A percentile compares a stretch with the other conserved stretches of the same genome.
phyloP scores from a whole-genome alignment of 371 early-diverging fungal species.

The Cokeromyces recurvatus region DNA sequence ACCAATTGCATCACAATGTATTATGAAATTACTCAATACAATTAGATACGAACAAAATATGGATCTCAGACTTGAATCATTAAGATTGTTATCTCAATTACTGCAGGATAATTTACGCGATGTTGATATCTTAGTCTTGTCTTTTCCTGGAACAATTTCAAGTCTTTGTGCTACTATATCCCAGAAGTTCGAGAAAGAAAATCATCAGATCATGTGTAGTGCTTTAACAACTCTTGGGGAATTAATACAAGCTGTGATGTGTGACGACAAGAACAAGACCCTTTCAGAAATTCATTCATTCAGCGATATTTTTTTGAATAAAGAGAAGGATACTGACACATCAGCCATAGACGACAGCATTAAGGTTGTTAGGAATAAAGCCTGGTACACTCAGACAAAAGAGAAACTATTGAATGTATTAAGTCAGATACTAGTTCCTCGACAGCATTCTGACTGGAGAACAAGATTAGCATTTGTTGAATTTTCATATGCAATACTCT shows the following conservation, averaged over 20 bases:
- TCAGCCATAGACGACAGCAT: background rate
- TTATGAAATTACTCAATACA: slow-evolving; percentile 30
- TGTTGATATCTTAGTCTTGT: slow-evolving; percentile 26
- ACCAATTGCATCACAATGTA: slow-evolving; percentile 23
- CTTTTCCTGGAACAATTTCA: slow-evolving; percentile 45
- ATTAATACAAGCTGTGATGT: slow-evolving; percentile 30
- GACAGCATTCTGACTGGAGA: slow-evolving; percentile 38
- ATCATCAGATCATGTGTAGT: slow-evolving; percentile 38
- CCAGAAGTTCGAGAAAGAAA: slow-evolving; percentile 43
- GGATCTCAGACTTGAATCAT: slow-evolving; percentile 33
- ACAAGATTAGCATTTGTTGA: slow-evolving; percentile 40
- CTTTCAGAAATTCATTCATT: slow-evolving; percentile 14
- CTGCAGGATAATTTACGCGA: slow-evolving; percentile 30
- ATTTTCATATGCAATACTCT: slow-evolving; percentile 35
- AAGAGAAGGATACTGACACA: background rate
- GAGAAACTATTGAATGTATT: slow-evolving; percentile 19
- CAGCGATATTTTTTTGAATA: slow-evolving; percentile 14
- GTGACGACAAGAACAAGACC: slow-evolving; percentile 26
- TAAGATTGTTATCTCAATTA: slow-evolving; percentile 23
- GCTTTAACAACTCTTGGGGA: slow-evolving; percentile 35
- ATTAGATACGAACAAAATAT: slow-evolving; percentile 24
- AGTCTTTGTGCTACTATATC: slow-evolving; percentile 31
- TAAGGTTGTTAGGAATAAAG: slow-evolving; percentile 1
- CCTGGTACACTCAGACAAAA: slow-evolving; percentile 31
- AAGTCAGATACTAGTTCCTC: slow-evolving; percentile 23